Conservation (phyloP, 306 rosid species). For the Mucuna pruriens region DNA sequence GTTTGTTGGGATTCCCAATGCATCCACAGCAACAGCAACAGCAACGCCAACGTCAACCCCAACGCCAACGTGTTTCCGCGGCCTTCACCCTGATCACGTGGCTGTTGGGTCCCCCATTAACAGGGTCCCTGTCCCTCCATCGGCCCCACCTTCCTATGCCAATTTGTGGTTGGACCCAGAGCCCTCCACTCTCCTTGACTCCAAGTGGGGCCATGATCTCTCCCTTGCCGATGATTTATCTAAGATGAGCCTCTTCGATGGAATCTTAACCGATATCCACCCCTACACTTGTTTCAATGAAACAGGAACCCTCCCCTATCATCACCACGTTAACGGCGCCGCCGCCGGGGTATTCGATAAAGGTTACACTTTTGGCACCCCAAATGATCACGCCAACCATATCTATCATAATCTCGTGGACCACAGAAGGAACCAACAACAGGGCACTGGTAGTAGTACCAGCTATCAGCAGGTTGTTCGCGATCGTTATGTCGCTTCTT, state of each 20-base stretch:
- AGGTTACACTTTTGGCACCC: slow-evolving; percentile 34
- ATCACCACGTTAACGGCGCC: neutral
- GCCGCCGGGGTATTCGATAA: neutral
- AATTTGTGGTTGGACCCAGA: slow-evolving; percentile 21
- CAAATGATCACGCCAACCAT: slow-evolving; percentile 42
- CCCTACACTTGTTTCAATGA: slow-evolving; percentile 37
- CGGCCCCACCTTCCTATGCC: slow-evolving; percentile 32
- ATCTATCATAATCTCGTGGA: slow-evolving; percentile 29
- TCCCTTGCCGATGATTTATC: slow-evolving; percentile 41
- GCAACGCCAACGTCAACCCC: neutral
- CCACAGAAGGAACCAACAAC: slow-evolving; percentile 26
- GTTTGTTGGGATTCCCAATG: slow-evolving; percentile 34
- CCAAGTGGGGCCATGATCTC: slow-evolving; percentile 40
- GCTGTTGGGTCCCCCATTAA: slow-evolving; percentile 40
- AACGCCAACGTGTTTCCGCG: neutral
- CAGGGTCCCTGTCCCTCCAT: slow-evolving; percentile 38
- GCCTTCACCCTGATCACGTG: slow-evolving; percentile 36
- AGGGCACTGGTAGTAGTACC: neutral
- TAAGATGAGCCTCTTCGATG: slow-evolving; percentile 47
- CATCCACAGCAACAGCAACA: neutral
- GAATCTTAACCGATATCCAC: slow-evolving; percentile 27
- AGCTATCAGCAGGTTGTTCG: neutral
- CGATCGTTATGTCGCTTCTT: slow-evolving; percentile 34
- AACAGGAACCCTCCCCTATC: slow-evolving; percentile 8
- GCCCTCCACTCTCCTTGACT: neutral